Conservation (phyloP, 2,329 filamentous ascomycete species). For the Ceratocystis variospora region DNA sequence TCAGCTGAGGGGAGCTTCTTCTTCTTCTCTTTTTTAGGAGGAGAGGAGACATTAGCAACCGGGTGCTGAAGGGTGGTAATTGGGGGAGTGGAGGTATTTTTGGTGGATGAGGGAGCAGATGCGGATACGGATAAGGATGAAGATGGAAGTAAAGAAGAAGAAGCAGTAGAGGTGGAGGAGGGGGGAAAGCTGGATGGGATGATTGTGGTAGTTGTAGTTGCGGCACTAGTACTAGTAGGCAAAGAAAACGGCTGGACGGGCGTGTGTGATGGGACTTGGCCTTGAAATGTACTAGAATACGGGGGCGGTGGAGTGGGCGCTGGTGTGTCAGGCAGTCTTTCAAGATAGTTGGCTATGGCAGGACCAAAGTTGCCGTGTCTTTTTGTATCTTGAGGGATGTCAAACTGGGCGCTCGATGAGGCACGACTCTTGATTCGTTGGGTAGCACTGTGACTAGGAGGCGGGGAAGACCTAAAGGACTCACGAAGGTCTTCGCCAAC, state of each 20-base stretch:
- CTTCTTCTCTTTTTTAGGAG: slow-evolving; percentile 2
- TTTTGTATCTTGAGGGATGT: slow-evolving; percentile 2
- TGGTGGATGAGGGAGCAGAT: background rate
- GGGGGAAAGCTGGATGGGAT: no score
- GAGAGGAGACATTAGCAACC: background rate
- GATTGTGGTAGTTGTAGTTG: no score
- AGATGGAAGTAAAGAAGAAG: background rate
- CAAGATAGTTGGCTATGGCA: slow-evolving; percentile 8
- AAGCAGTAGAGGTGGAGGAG: background rate
- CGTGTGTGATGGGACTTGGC: background rate
- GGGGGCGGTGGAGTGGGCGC: slow-evolving; percentile 16
- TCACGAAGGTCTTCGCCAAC: background rate
- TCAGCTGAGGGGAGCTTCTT: slow-evolving; percentile 1
- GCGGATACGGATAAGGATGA: background rate
- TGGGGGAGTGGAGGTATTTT: background rate
- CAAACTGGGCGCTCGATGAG: background rate
- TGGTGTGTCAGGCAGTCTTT: slow-evolving; percentile 14
- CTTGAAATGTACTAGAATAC: background rate
- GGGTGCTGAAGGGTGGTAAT: background rate
- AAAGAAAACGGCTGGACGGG: background rate
- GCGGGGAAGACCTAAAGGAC: background rate
- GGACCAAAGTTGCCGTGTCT: slow-evolving; percentile 3
- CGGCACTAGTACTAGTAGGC: background rate
- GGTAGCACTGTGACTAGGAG: slow-evolving; percentile 16
- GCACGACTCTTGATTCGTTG: slow-evolving; percentile 13